Evolutionary conservation across 1,139 yeast species (phyloP), one percentile per base, ranked within the genome.

Genomic region (Pichia sp.): DNA sequence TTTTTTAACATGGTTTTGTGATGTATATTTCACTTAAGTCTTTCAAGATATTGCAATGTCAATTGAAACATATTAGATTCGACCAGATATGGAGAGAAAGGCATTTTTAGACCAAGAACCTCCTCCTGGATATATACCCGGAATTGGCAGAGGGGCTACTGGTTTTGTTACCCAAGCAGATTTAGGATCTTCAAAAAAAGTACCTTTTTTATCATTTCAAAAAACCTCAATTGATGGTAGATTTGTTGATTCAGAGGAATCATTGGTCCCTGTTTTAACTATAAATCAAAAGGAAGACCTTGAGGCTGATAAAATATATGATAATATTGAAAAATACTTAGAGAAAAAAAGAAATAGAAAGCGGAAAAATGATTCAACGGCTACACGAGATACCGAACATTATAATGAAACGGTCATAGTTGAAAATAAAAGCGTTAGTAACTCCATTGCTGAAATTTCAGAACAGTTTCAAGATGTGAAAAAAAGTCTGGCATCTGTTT

Each of bases 111-210:
- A 86, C 62, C 90, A 87, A 71, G 83, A 84, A 57, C 85, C 98
- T 0, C 99, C 99, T 0, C 80, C 85, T 3, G 96, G 96, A 8
- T 93, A 93, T 65, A 79, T 90, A 42, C 87, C 98, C 1, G 99
- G 99, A 34, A 71, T 90, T 10, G 99, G 98, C 0, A 75, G 99
- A 64, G 99, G 99, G 19, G 99, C 98, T 1, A 80, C 88, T 0
- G 98, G 98, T 1, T 91, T 91, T 67, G 82, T 93, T 0, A 87
- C 96, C 0, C 78, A 89, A 55, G 87, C 93, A 2, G 95, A 86
- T 59, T 70, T 85, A n/a, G 87, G 85, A 1, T 73, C 77, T 2
- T 74, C 76, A 1, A 66, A 71, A 39, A 71, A 70, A 8, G 62
- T 69, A 42, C 72, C 74, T 10, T 75, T 72, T 28, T 71, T 71